Evolutionary conservation across 495 filamentous ascomycete genomes (phyloP).

Genomic region (Pseudotulostoma volvatum): DNA sequence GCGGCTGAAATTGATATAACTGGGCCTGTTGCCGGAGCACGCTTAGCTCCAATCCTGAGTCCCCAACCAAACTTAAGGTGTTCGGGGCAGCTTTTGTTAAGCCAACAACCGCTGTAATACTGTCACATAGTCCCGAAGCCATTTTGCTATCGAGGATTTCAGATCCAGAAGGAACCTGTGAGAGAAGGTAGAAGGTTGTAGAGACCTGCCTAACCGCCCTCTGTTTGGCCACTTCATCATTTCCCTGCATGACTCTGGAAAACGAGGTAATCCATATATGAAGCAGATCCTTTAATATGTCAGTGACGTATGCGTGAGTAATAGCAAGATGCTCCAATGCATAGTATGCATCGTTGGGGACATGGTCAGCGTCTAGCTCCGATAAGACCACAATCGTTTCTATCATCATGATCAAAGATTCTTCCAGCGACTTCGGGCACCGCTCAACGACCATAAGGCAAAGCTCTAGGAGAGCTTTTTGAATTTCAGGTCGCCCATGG

Average conservation of each 20-base stretch:
- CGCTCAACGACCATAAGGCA: constrained; percentile 61
- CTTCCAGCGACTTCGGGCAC: constrained; percentile 55
- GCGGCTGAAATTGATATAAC: constrained; percentile 34
- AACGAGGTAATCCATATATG: constrained; percentile 71
- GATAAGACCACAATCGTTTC: constrained; percentile 69
- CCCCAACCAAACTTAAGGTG: constrained; percentile 11
- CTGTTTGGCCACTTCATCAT: constrained; percentile 62
- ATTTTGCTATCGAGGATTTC: constrained; percentile 53
- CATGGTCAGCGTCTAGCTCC: constrained; percentile 29
- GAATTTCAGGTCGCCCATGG: constrained; percentile 57
- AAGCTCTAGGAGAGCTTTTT: constrained; percentile 45
- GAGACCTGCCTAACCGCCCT: constrained; percentile 57
- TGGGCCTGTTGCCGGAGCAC: constrained; percentile 11
- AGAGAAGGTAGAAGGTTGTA: constrained; percentile 52
- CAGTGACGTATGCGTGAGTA: constrained; percentile 46
- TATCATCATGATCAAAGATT: constrained; percentile 52
- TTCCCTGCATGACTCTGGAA: constrained; percentile 67
- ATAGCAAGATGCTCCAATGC: constrained; percentile 41
- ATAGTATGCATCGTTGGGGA: constrained; percentile 21
- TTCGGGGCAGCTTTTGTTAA: constrained; percentile 14
- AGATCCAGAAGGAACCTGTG: constrained; percentile 46
- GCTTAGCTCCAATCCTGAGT: constrained; percentile 11
- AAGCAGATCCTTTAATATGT: constrained; percentile 52
- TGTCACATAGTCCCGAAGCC: constrained; percentile 34
- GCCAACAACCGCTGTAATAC: constrained; percentile 25